Percentiles rank a stretch among this genome's conserved stretches.
Evolutionary conservation across 176 grass and related monocot genomes (phyloP).

Genomic region (Triticum turgidum): DNA sequence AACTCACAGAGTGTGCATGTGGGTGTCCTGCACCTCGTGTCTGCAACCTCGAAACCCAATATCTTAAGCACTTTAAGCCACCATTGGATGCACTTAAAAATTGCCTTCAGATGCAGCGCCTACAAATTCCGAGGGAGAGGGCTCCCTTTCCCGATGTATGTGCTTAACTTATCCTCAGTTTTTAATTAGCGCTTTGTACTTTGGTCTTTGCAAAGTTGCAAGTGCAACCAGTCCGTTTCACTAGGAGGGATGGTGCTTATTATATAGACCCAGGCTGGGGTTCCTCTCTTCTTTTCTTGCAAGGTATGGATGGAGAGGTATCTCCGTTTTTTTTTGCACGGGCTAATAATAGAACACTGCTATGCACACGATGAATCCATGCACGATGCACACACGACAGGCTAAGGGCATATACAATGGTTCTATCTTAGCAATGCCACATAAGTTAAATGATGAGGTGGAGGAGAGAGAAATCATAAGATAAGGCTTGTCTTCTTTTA

Average conservation of each 20-base stretch:
- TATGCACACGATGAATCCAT: too few relatives aligned
- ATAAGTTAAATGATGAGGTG: too few relatives aligned
- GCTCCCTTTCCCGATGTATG: slow-evolving; percentile 49
- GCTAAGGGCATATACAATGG: too few relatives aligned
- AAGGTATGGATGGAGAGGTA: not conserved
- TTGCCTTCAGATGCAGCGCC: slow-evolving; percentile 43
- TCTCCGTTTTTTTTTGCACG: too few relatives aligned
- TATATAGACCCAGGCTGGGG: not conserved
- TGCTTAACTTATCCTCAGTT: not conserved
- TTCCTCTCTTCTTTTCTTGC: not conserved
- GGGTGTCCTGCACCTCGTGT: slow-evolving; percentile 47
- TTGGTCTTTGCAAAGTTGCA: slow-evolving; percentile 29
- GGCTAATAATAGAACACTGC: too few relatives aligned
- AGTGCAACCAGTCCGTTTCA: slow-evolving; percentile 27
- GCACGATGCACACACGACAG: too few relatives aligned
- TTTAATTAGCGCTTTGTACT: slow-evolving; percentile 31
- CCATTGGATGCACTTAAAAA: slow-evolving; percentile 48
- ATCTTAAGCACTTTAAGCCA: slow-evolving; percentile 36
- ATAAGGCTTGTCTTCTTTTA: too few relatives aligned
- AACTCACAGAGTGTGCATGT: slow-evolving; percentile 54
- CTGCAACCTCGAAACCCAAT: slow-evolving; percentile 39
- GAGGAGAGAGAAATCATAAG: too few relatives aligned
- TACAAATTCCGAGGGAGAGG: slow-evolving; percentile 50
- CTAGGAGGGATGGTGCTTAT: slow-evolving; percentile 14
- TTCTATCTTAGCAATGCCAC: too few relatives aligned